Evolutionary conservation across 2,329 filamentous ascomycete species (phyloP).

Genomic region (Alternaria sp.): DNA sequence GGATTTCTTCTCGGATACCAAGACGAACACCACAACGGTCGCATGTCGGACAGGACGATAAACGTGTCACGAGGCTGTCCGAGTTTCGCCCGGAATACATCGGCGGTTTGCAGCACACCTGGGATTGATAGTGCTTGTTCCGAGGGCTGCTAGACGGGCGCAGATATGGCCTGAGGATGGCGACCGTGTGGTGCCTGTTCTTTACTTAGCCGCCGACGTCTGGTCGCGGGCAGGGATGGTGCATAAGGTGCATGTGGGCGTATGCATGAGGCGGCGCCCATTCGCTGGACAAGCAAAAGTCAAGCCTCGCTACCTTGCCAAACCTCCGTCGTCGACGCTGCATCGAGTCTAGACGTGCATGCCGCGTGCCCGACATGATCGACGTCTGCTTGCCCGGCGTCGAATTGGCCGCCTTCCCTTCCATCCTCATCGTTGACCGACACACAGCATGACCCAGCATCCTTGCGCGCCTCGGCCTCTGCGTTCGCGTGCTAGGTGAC

Average conservation of each 20-base stretch:
- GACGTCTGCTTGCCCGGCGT: constrained; percentile 20
- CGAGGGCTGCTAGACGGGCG: neutral
- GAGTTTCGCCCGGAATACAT: neutral
- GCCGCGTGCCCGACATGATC: constrained; percentile 21
- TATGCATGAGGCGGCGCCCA: constrained; percentile 17
- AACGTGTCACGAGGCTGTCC: neutral
- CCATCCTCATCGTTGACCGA: constrained; percentile 12
- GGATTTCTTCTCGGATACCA: neutral
- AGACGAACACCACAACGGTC: neutral
- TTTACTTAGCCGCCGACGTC: constrained; percentile 22
- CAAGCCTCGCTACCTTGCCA: constrained; percentile 27
- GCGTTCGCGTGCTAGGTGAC: constrained; percentile 23
- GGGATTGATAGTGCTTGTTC: constrained; percentile 10
- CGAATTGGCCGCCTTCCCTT: constrained; percentile 24
- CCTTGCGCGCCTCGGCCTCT: constrained; percentile 14
- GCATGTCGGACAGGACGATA: neutral
- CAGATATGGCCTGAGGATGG: neutral
- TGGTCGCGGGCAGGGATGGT: constrained; percentile 13
- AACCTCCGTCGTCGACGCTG: constrained; percentile 13
- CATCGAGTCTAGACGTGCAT: constrained; percentile 5
- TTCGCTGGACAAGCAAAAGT: constrained; percentile 21
- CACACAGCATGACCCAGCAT: constrained; percentile 14
- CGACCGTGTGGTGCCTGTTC: constrained; percentile 3
- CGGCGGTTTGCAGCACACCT: constrained; percentile 4
- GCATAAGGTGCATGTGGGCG: constrained; percentile 14